These are phyloP conservation scores for Solanum commersonii DNA, from an alignment of 257 asterid genomes.

Conservation along the genomic window DNA sequence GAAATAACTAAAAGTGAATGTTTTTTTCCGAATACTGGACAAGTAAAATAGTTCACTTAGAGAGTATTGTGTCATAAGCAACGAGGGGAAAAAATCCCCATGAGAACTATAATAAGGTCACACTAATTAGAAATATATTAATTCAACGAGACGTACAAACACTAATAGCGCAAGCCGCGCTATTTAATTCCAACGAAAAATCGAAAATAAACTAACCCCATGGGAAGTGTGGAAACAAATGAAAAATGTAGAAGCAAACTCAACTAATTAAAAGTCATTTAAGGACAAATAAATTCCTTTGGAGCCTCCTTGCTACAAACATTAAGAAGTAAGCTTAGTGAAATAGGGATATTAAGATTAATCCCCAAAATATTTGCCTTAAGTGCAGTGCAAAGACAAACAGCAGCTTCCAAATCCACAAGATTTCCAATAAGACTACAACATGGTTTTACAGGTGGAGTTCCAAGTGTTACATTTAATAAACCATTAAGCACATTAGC, in stretches of 20 bases:
- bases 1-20: background rate
- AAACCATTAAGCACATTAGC: slow-evolving; percentile 35
- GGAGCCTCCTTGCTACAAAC: slow-evolving; percentile 45
- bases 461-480: slow-evolving; percentile 23
- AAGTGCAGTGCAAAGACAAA: slow-evolving; percentile 61
- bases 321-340: slow-evolving; percentile 40
- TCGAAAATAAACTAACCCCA: background rate
- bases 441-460: slow-evolving; percentile 44
- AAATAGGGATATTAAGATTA: slow-evolving; percentile 46
- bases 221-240: background rate
- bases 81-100: background rate
- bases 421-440: slow-evolving; percentile 39
- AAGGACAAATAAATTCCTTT: slow-evolving; percentile 34
- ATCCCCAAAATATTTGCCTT: slow-evolving; percentile 50
- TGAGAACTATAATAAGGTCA: background rate
- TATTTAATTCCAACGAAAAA: background rate
- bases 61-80: background rate
- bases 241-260: background rate
- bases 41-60: background rate
- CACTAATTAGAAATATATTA: background rate
- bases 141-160: background rate
- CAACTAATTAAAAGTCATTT: background rate
- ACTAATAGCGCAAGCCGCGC: background rate
- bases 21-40: no score
- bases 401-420: slow-evolving; percentile 45